These are phyloP conservation scores for Clohesyomyces aquaticus DNA, from an alignment of 495 filamentous ascomycete species.

Conservation along the genomic window DNA sequence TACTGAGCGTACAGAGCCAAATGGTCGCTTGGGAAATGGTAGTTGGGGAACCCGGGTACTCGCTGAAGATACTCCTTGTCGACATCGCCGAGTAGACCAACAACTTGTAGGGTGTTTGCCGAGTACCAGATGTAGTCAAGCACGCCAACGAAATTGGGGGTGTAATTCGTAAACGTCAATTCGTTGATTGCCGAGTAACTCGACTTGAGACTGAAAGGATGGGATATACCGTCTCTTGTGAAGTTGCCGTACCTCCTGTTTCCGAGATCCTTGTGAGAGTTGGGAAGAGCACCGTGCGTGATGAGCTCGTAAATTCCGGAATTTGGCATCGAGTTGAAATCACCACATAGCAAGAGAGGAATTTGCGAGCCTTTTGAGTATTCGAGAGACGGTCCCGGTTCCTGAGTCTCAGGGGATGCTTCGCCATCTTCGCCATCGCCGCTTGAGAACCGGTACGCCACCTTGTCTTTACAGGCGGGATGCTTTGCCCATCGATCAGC, in stretches of 20 bases:
- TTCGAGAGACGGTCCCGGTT: conserved; percentile 69
- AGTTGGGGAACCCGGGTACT: conserved; percentile 95
- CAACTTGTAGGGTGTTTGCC: conserved; percentile 85
- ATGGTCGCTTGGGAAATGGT: conserved; percentile 97
- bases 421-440: conserved; percentile 59
- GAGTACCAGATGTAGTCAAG: conserved; percentile 98
- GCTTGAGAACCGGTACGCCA: conserved; percentile 66
- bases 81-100: conserved; percentile 84
- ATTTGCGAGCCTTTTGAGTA: conserved; percentile 85
- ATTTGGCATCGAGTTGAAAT: conserved; percentile 87
- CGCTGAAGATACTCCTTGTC: conserved; percentile 86
- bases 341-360: conserved; percentile 87
- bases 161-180: conserved; percentile 93
- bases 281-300: conserved; percentile 69
- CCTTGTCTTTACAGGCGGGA: conserved; percentile 79
- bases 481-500: conserved; percentile 80
- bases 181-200: conserved; percentile 80
- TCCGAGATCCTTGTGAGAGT: conserved; percentile 75
- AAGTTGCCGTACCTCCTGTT: conserved; percentile 83
- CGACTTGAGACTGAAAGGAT: conserved; percentile 92
- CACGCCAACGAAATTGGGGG: conserved; percentile 83
- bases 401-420: conserved; percentile 54
- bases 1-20: conserved; percentile 92
- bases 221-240: conserved; percentile 85
- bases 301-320: conserved; percentile 90